Evolutionary conservation across 202 grass and related monocot genomes (phyloP).

Genomic region (Bolboschoenoplectus hybrid): DNA sequence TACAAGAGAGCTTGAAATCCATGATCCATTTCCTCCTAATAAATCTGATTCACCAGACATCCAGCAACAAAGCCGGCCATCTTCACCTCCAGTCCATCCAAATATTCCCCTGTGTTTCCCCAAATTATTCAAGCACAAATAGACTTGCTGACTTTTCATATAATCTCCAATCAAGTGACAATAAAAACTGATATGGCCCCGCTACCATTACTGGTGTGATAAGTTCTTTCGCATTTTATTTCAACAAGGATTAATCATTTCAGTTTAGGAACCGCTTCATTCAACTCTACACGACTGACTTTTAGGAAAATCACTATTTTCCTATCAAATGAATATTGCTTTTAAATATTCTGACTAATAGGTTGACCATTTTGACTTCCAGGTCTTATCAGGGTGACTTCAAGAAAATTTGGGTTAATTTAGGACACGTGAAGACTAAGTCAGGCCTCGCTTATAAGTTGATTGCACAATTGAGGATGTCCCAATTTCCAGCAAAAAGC

Average conservation of each 20-base stretch:
- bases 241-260: neutral
- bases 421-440: neutral
- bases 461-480: neutral
- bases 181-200: neutral
- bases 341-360: neutral
- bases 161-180: neutral
- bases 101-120: constrained; percentile 60
- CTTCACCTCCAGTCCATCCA: constrained; percentile 93
- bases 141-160: neutral
- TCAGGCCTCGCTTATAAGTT: neutral
- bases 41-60: constrained; percentile 44
- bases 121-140: constrained; percentile 29
- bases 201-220: neutral
- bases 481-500: neutral
- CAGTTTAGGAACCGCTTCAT: neutral
- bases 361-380: neutral
- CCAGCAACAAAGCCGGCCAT: constrained; percentile 89
- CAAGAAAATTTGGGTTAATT: neutral
- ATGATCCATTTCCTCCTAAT: constrained; percentile 52
- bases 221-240: neutral
- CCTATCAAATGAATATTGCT: no score
- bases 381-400: neutral
- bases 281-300: no score
- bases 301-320: no score
- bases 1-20: constrained; percentile 64